Evolutionary conservation across 2,329 filamentous ascomycete genomes (phyloP), one percentile per base, ranked within the genome.

Genomic region (Alternaria viburni): DNA sequence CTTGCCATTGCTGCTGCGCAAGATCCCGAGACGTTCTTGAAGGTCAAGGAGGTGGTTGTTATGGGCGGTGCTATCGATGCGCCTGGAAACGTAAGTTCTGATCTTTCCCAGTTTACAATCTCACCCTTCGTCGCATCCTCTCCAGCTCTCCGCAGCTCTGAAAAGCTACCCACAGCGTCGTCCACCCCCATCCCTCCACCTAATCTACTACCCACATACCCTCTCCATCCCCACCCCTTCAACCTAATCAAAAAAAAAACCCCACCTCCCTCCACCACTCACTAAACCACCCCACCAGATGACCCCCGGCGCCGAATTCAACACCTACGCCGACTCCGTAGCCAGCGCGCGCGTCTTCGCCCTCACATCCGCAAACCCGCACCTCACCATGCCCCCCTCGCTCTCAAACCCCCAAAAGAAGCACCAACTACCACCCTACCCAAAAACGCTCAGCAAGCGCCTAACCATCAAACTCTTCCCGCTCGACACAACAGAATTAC

Each of bases 31-130:
- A 90, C 93, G 0, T 97, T 99, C 79, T 85, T 99, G 59, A 89
- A 89, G 46, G 92, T 90, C 52, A 97, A 96, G 79, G 93, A 98
- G 80, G 87, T 99, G 4, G 90, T 97, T 5, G 92, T 97, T 50
- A 99, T 99, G 96, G 96, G 95, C 62, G 96, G 96, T 63, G 90
- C 92, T 23, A 87, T 99, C 57, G 86, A 91, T 62, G 83, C 89
- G 47, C 86, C 89, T 54, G 96, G 96, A 70, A 99, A 99, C 79
- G 83, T 85, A 79, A 74, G 73, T 71, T 2, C 41, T 23, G 0
- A 23, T 51, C n/a, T 2, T 26, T 54, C 3, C 6, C 8, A 46
- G 5, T 9, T 41, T 17, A 11, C 5, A 17, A 17, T 3, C 36
- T 32, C 11, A 7, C 17, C 17, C 7, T 17, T 13, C 15, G 10